Percentiles rank a stretch among this genome's conserved stretches.
Evolutionary conservation across 768 basidiomycete species (phyloP).

Genomic region (Kwoniella botswanensis): DNA sequence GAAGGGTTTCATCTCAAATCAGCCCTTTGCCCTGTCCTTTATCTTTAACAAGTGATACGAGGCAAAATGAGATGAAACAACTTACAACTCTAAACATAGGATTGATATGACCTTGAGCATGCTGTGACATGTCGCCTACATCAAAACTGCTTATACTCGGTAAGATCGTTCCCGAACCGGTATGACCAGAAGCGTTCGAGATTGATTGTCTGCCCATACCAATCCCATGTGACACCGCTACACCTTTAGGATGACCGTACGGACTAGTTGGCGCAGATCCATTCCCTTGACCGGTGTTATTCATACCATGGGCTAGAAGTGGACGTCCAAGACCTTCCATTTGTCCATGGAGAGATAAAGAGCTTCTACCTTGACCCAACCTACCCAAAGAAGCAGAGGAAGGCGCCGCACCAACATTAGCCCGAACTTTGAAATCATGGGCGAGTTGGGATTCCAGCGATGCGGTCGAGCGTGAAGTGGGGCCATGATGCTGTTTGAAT

Average conservation of each 20-base stretch:
- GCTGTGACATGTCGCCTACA: constrained; percentile 7
- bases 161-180: constrained; percentile 28
- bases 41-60: too few species aligned
- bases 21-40: neutral
- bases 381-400: constrained; percentile 42
- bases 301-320: neutral
- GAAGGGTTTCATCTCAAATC: neutral
- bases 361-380: constrained; percentile 32
- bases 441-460: constrained; percentile 58
- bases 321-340: constrained; percentile 5
- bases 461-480: constrained; percentile 47
- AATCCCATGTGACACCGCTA: constrained; percentile 47
- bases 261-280: constrained; percentile 54
- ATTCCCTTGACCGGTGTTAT: constrained; percentile 21
- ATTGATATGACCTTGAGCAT: constrained; percentile 37
- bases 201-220: constrained; percentile 43
- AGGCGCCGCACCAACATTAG: constrained; percentile 39
- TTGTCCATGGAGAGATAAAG: constrained; percentile 30
- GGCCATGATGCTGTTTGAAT: constrained; percentile 37
- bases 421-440: constrained; percentile 53
- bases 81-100: constrained; percentile 57
- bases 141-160: constrained; percentile 49
- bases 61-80: constrained; percentile 4
- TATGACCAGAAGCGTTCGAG: constrained; percentile 4
- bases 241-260: constrained; percentile 54